A percentile compares a stretch with the other conserved stretches of the same genome.
phyloP scores from a whole-genome alignment of 2,329 filamentous ascomycete genomes.

The Penicillium sp. region DNA sequence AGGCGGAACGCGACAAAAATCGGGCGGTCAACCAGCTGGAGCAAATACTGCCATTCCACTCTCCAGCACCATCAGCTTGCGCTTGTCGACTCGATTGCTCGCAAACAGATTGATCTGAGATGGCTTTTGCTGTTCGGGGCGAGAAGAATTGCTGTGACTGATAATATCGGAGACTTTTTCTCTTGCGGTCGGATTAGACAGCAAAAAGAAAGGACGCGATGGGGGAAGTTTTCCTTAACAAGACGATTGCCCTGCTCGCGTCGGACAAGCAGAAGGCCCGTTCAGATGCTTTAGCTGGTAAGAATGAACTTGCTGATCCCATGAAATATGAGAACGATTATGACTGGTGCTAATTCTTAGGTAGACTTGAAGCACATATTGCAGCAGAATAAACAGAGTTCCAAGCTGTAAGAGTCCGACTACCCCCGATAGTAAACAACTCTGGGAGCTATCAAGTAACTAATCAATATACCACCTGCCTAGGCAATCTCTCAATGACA shows the following conservation, averaged over 20 bases:
- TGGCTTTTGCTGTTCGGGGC: not conserved
- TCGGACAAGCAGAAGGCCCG: constrained; percentile 48
- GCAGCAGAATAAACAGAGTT: constrained; percentile 48
- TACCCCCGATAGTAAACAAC: not conserved
- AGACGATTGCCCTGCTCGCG: constrained; percentile 42
- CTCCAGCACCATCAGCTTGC: constrained; percentile 6
- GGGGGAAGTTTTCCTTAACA: constrained; percentile 43
- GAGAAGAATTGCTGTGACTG: not conserved
- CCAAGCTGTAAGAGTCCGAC: constrained; percentile 33
- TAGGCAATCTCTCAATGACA: constrained; percentile 60
- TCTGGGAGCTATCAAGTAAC: not conserved
- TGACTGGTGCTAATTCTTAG: not conserved
- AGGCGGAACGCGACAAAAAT: constrained; percentile 39
- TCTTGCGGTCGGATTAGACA: not conserved
- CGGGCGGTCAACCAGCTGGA: constrained; percentile 22
- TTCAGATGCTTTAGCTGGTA: constrained; percentile 49
- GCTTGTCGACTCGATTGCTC: constrained; percentile 6
- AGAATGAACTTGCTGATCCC: constrained; percentile 7
- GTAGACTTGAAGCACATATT: constrained; percentile 55
- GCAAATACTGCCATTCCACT: constrained; percentile 13
- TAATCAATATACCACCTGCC: constrained; percentile 13
- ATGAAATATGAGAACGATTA: not conserved
- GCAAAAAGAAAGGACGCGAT: constrained; percentile 24
- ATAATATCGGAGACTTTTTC: not conserved
- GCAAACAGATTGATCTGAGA: constrained; percentile 5